Percentiles rank a stretch among this genome's conserved stretches.
These are phyloP conservation scores for Nelumbo lutea DNA, from an alignment of 164 flowering plant genomes.

Conservation along the genomic window DNA sequence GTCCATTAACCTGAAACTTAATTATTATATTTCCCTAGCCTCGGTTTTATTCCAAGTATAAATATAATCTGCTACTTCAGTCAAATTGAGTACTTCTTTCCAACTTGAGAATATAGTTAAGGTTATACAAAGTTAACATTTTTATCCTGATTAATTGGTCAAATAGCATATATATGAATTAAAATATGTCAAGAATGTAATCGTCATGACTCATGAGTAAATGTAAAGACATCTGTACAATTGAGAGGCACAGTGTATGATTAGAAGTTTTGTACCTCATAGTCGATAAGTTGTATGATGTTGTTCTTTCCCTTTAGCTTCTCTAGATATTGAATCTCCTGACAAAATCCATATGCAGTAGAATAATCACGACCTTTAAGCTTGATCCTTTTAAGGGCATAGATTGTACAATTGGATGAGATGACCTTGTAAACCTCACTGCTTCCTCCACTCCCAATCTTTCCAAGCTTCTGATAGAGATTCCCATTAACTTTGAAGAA, in stretches of 20 bases:
- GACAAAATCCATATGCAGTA: constrained; percentile 95
- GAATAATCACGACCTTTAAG: constrained; percentile 98
- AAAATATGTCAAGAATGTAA: not conserved
- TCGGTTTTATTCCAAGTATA: not conserved
- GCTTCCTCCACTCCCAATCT: constrained; percentile 98
- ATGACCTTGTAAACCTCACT: constrained; percentile 99
- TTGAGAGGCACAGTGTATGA: not conserved
- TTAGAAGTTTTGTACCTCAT: constrained; percentile 57
- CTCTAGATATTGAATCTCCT: constrained; percentile 83
- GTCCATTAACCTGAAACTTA: too few relatives aligned
- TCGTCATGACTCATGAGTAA: not conserved
- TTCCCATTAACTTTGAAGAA: constrained; percentile 94
- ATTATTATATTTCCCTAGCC: too few relatives aligned
- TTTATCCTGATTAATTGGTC: not conserved
- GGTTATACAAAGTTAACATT: not conserved
- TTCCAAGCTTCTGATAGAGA: constrained; percentile 94
- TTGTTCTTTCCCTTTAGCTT: constrained; percentile 74
- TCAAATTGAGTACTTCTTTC: not conserved
- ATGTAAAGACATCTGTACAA: not conserved
- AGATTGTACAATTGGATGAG: constrained; percentile 80
- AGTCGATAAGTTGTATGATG: constrained; percentile 89
- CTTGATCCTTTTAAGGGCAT: constrained; percentile 91
- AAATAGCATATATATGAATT: not conserved
- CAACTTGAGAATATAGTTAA: not conserved
- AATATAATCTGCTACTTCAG: not conserved